Conservation (phyloP, 257 asterid genomes). For the Capsicum pubescens region DNA sequence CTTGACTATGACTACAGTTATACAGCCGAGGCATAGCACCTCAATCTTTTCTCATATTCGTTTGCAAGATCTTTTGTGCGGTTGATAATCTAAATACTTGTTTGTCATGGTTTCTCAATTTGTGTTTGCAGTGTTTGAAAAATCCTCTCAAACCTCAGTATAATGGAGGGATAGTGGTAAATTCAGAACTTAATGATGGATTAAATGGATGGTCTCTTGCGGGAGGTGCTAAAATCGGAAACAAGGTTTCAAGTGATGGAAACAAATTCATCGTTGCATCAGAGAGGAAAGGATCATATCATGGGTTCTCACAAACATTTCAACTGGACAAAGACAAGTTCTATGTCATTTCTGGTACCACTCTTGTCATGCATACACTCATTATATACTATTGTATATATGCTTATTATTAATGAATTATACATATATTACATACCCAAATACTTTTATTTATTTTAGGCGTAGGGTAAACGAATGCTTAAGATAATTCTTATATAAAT, state of each 20-base stretch:
- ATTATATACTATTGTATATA: neutral
- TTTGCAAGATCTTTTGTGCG: neutral
- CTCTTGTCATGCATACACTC: neutral
- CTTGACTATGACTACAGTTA: neutral
- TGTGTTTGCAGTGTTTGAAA: conserved; percentile 40
- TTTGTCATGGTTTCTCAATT: neutral
- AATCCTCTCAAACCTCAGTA: conserved; percentile 47
- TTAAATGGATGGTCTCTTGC: conserved; percentile 37
- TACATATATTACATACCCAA: neutral
- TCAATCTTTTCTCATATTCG: neutral
- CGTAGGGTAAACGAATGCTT: neutral
- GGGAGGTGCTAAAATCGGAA: conserved; percentile 28
- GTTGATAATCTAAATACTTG: neutral
- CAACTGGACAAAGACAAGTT: conserved; percentile 28
- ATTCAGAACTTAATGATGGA: conserved; percentile 38
- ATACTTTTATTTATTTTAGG: neutral
- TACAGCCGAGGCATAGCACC: neutral
- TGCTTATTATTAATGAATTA: neutral
- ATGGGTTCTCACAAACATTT: conserved; percentile 30
- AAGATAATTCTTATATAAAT: neutral
- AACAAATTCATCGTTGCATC: conserved; percentile 38
- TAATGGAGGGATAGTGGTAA: conserved; percentile 44
- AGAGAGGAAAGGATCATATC: neutral
- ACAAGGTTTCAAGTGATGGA: conserved; percentile 20
- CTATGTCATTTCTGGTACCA: conserved; percentile 36